Percentiles rank a stretch among this genome's conserved stretches.
phyloP scores from a whole-genome alignment of 306 rosid genomes.

The Gillenia trifoliata region DNA sequence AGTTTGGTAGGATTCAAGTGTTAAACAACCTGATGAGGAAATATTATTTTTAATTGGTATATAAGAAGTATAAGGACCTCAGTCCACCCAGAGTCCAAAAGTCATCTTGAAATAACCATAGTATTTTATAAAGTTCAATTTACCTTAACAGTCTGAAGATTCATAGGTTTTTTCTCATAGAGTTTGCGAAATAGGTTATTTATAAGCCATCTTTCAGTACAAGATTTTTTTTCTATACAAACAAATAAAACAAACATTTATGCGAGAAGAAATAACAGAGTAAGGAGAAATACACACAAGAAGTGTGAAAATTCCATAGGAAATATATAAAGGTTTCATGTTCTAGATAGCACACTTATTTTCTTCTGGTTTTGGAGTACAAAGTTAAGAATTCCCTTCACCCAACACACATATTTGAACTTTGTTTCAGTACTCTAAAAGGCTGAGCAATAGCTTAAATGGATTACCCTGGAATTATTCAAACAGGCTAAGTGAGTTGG shows the following conservation, averaged over 20 bases:
- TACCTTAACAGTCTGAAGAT: not conserved
- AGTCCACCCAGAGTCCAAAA: not conserved
- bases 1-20: not conserved
- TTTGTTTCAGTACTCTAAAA: not conserved
- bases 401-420: not conserved
- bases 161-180: not conserved
- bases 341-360: not conserved
- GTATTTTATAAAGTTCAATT: not conserved
- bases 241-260: not conserved
- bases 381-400: not conserved
- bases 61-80: not conserved
- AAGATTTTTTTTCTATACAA: not conserved
- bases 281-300: not conserved
- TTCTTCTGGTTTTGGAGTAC: not conserved
- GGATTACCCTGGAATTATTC: not conserved
- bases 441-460: not conserved
- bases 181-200: not conserved
- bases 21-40: not conserved
- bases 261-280: not conserved
- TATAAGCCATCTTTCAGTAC: not conserved
- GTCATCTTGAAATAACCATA: too few relatives aligned
- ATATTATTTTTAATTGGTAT: not conserved
- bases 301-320: not conserved
- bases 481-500: too few relatives aligned
- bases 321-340: too few relatives aligned